Evolutionary conservation across 148 eudicot genomes (phyloP).

Genomic region (Simmondsia chinensis): DNA sequence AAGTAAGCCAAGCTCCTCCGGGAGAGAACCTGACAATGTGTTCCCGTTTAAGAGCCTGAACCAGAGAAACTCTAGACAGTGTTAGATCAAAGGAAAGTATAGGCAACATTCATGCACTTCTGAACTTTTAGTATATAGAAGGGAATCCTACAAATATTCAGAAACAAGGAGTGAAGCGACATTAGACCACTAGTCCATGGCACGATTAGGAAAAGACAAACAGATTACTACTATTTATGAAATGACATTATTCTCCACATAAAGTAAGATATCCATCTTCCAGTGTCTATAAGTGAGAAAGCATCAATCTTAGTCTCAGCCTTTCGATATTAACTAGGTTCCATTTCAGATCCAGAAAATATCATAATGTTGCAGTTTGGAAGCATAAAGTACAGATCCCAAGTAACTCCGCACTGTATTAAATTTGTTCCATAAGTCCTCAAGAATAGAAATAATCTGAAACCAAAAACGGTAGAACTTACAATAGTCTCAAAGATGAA

Average conservation of each 20-base stretch:
- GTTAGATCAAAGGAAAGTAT: neutral
- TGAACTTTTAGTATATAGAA: neutral
- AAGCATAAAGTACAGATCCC: no score
- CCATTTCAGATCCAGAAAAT: no score
- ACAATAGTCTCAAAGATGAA: constrained; percentile 52
- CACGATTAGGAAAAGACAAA: no score
- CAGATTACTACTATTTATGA: neutral
- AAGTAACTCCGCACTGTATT: no score
- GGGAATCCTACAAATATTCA: neutral
- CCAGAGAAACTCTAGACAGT: neutral
- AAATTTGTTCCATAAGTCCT: neutral
- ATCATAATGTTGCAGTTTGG: no score
- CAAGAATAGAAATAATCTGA: neutral
- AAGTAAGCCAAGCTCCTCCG: constrained; percentile 71
- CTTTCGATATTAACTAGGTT: no score
- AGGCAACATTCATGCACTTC: neutral
- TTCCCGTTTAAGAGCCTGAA: constrained; percentile 89
- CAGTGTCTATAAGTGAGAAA: no score
- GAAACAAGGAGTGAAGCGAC: no score
- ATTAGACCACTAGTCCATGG: no score
- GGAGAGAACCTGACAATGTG: constrained; percentile 58
- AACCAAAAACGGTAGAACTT: constrained; percentile 20
- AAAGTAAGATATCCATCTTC: no score
- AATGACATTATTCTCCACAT: neutral
- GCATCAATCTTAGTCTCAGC: no score